These are phyloP conservation scores for Pleurotus pulmonarius DNA, from an alignment of 768 basidiomycete genomes.

Conservation along the genomic window DNA sequence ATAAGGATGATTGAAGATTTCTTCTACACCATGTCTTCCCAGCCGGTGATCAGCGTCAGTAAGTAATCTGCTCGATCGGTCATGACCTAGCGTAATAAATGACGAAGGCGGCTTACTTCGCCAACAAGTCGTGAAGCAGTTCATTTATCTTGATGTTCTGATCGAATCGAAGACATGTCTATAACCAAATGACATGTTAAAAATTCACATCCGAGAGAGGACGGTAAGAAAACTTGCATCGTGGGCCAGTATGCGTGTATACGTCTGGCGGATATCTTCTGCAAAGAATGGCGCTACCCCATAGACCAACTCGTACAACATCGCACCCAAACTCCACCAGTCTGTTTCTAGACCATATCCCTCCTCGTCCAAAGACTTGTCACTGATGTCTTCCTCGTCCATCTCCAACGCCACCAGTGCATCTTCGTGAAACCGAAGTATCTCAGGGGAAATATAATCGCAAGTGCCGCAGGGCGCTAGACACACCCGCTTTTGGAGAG, in stretches of 20 bases:
- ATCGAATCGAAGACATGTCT: conserved; percentile 64
- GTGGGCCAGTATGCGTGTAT: conserved; percentile 76
- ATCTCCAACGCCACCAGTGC: conserved; percentile 80
- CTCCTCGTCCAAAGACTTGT: conserved; percentile 19
- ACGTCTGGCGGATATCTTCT: conserved; percentile 78
- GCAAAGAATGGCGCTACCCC: conserved; percentile 91
- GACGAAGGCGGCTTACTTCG: conserved; percentile 34
- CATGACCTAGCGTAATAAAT: not conserved
- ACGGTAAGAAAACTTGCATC: conserved; percentile 36
- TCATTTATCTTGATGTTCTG: conserved; percentile 39
- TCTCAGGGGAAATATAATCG: conserved; percentile 95
- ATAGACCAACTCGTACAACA: conserved; percentile 85
- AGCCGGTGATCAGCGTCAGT: conserved; percentile 59
- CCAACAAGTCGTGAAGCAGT: conserved; percentile 50
- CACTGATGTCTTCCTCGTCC: conserved; percentile 35
- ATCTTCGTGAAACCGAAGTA: conserved; percentile 79
- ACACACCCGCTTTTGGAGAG: conserved; percentile 61
- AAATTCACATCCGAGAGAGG: no score
- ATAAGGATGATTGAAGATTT: conserved; percentile 64
- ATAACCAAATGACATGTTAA: not conserved
- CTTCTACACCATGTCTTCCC: conserved; percentile 54
- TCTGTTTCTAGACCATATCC: conserved; percentile 89
- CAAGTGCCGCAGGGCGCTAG: conserved; percentile 87
- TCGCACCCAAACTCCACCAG: conserved; percentile 94
- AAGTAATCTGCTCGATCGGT: conserved; percentile 21